phyloP scores from a whole-genome alignment of 2,329 filamentous ascomycete genomes.

The Cryphonectria nitschkei region DNA sequence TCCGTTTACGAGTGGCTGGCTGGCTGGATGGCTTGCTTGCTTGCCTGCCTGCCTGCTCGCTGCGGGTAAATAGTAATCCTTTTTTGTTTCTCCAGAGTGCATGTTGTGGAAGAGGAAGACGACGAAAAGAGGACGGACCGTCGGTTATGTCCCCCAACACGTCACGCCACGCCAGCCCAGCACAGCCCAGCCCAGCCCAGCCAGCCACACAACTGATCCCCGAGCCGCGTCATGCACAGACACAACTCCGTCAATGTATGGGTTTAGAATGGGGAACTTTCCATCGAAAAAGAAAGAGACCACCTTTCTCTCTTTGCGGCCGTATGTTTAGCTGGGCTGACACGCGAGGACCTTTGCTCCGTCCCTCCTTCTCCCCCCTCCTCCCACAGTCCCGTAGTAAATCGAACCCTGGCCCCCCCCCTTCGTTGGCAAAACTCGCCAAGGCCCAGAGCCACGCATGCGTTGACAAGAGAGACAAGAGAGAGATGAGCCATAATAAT shows the following conservation, averaged over 20 bases:
- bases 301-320: not conserved
- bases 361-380: too few species aligned
- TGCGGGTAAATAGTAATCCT: not conserved
- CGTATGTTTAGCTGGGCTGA: not conserved
- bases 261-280: not conserved
- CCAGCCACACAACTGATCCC: not conserved
- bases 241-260: not conserved
- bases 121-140: not conserved
- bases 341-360: not conserved
- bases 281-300: not conserved
- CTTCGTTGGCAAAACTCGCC: not conserved
- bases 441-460: not conserved
- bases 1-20: not conserved
- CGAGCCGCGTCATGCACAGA: not conserved
- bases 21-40: not conserved
- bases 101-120: not conserved
- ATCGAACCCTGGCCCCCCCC: not conserved
- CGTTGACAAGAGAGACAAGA: not conserved
- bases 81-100: not conserved
- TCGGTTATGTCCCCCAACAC: not conserved
- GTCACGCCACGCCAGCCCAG: not conserved
- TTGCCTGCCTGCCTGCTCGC: too few species aligned
- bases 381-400: not conserved
- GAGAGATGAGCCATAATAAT: too few species aligned
- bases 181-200: not conserved